Base-by-base conservation (phyloP, 371 early-diverging fungal species). In the Coemansia sp. region DNA sequence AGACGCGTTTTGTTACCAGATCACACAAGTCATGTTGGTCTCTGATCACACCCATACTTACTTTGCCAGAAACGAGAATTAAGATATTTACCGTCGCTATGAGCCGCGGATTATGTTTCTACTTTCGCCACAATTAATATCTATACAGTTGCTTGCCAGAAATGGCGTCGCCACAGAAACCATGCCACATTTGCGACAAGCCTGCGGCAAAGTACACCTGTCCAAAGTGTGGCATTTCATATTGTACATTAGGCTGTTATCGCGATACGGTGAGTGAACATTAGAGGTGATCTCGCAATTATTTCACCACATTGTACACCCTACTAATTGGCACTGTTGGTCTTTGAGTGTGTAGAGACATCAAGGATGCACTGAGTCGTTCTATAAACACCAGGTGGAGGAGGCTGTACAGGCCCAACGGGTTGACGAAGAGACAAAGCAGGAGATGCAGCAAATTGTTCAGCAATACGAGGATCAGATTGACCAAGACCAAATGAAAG, bases 171-270 rank as follows among this genome's bases (percentile, higher is more conserved):
- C 37, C 16, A 20, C 62, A 37, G 50, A 62, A 62, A 14, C 26
- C 37, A 7, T 62, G 62, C 25, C 23, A 12, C 20, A 72, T 64
- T 26, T 75, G 75, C 53, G 58, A 28, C 9, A 75, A 75, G 39
- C 72, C 68, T 1, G 39, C 58, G 12, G 75, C 75, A 59, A 75
- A 75, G 53, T 75, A 75, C 44, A 68, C 61, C 61, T 75, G 75
- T 18, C 75, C 75, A n/a, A 75, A 72, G 47, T 75, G 75, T 59
- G 21, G 23, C 5, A 67, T 67, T 9, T 16, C 64, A 9, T 75
- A 75, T 20, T 75, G 75, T 64, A 72, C 75, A 25, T 65, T 75
- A 18, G 62, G 26, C n/a, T 75, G 75, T 40, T 75, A 75, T 42
- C 67, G 75, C 21, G 75, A 75, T 60, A 54, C 64, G 51, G 73